These are phyloP conservation scores for Didymella keratinophila DNA, from an alignment of 2,329 filamentous ascomycete genomes.

Conservation along the genomic window DNA sequence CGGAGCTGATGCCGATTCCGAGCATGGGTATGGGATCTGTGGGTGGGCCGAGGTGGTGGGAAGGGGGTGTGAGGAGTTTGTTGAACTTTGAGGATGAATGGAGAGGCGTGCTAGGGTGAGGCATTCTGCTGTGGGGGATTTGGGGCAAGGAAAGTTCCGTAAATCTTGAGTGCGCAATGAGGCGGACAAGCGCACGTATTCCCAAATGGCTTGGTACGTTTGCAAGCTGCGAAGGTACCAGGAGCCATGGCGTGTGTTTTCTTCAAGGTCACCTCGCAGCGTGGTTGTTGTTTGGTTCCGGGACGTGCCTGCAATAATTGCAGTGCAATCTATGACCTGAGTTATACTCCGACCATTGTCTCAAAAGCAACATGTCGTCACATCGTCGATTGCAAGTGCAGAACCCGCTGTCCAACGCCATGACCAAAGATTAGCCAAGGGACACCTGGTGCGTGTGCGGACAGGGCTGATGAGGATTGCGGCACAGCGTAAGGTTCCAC, in stretches of 20 bases:
- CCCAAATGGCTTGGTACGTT: not conserved
- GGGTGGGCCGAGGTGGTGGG: not conserved
- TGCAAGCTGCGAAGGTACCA: not conserved
- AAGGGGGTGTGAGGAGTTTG: not conserved
- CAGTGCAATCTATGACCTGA: not conserved
- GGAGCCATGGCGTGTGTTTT: not conserved
- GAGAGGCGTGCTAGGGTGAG: not conserved
- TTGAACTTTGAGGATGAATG: not conserved
- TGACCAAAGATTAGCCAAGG: not conserved
- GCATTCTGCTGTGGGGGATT: not conserved
- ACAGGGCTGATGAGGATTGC: constrained; percentile 1
- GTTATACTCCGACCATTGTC: not conserved
- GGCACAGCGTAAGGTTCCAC: constrained; percentile 1
- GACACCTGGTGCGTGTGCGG: not conserved
- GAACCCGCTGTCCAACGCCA: not conserved
- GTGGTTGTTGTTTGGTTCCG: not conserved
- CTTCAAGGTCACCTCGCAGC: not conserved
- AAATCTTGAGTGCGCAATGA: not conserved
- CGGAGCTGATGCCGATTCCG: not conserved
- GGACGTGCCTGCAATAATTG: not conserved
- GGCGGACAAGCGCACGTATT: not conserved
- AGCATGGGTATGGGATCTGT: not conserved
- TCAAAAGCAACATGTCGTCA: not conserved
- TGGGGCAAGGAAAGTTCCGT: not conserved
- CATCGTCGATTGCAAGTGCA: not conserved